Percentiles rank a stretch among this genome's conserved stretches.
phyloP scores from a whole-genome alignment of 129 eudicot genomes.

The carrot (Daucus carota) region DNA sequence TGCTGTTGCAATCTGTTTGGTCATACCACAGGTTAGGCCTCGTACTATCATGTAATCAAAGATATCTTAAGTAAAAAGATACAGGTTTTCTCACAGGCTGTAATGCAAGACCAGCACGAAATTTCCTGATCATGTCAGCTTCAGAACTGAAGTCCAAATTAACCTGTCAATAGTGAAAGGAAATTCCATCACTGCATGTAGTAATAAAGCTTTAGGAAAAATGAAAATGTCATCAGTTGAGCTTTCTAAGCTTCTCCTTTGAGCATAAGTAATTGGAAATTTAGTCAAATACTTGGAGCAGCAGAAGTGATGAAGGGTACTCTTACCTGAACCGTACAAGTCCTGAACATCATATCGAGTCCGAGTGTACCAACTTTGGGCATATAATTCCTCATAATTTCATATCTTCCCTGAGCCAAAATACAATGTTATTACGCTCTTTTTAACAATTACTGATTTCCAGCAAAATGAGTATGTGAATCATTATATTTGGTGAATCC shows the following conservation, averaged over 20 bases:
- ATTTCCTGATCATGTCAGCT: slow-evolving; percentile 95
- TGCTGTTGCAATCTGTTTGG: slow-evolving; percentile 89
- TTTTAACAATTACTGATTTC: not conserved
- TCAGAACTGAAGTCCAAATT: slow-evolving; percentile 95
- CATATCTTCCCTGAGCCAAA: slow-evolving; percentile 84
- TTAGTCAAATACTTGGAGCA: not conserved
- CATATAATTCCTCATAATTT: slow-evolving; percentile 89
- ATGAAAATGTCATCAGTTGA: not conserved
- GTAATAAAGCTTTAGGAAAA: not conserved
- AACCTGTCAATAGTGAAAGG: slow-evolving; percentile 37
- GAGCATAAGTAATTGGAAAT: not conserved
- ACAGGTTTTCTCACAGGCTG: slow-evolving; percentile 75
- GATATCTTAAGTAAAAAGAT: slow-evolving; percentile 5
- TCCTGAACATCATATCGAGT: slow-evolving; percentile 96
- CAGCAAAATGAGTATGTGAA: not conserved
- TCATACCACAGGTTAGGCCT: slow-evolving; percentile 20
- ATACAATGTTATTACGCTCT: slow-evolving; percentile 24
- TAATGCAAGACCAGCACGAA: slow-evolving; percentile 95
- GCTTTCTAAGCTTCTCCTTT: not conserved
- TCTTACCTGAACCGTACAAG: slow-evolving; percentile 94
- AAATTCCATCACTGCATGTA: not conserved
- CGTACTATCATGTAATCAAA: not conserved
- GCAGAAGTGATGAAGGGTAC: not conserved
- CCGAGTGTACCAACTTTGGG: slow-evolving; percentile 98
- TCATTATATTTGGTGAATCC: too few species aligned